Conservation (phyloP, 106 monocot genomes). For the Acorus gramineus region DNA sequence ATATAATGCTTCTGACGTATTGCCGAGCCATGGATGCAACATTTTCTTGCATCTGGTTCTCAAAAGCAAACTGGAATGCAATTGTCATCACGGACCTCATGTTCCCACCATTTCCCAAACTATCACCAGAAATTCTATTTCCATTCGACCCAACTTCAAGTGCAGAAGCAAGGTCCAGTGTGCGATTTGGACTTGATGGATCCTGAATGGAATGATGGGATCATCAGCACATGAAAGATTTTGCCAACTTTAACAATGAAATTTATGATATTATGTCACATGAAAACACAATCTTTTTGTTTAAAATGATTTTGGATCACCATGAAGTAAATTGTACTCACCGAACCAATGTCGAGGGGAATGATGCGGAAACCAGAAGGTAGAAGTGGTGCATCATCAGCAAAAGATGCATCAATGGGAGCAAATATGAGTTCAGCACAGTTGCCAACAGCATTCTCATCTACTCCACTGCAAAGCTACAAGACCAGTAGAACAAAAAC, state of each 20-base stretch:
- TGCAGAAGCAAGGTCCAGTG: conserved; percentile 65
- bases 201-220: conserved; percentile 17
- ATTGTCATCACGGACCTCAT: conserved; percentile 55
- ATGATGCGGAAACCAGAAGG: conserved; percentile 81
- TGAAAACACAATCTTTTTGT: no score
- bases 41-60: conserved; percentile 52
- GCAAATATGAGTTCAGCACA: conserved; percentile 66
- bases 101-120: conserved; percentile 7
- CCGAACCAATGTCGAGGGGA: conserved; percentile 35
- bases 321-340: conserved; percentile 8
- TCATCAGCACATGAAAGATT: no score
- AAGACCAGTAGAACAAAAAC: neutral
- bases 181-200: conserved; percentile 30
- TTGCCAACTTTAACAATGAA: no score
- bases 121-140: conserved; percentile 17
- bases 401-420: conserved; percentile 69
- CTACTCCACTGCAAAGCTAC: conserved; percentile 62
- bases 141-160: conserved; percentile 46
- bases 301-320: no score
- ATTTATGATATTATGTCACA: no score
- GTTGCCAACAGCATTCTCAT: conserved; percentile 39
- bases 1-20: conserved; percentile 44
- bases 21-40: conserved; percentile 56
- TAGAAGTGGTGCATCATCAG: conserved; percentile 51
- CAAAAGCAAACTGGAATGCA: conserved; percentile 69